Base-by-base conservation (phyloP, 768 basidiomycete species). In the Pleurotus salmoneostramineus region DNA sequence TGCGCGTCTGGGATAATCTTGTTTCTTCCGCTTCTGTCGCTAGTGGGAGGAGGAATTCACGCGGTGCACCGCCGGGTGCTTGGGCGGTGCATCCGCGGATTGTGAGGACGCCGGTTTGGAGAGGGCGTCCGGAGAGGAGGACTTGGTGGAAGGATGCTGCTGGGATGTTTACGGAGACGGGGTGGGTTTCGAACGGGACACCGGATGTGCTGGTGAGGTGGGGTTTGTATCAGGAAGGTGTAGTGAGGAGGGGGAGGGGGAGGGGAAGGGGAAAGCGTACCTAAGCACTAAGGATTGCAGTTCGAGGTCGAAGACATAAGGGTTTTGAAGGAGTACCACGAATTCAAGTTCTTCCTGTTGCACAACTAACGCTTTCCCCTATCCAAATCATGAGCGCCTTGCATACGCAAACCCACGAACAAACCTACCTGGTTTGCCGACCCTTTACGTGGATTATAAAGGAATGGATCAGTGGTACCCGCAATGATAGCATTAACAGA, bases 221-320 rank as follows among this genome's bases (percentile, higher is more conserved):
- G 31, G 50, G 56, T 54, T 10, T 10, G n/a, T 8, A 14, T 40
- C 8, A 40, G 37, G n/a, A 40, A 40, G 21, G n/a, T 40, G n/a
- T n/a, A 10, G 37, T n/a, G n/a, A n/a, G n/a, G n/a, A n/a, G n/a
- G n/a, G n/a, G n/a, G n/a, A n/a, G n/a, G n/a, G n/a, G n/a, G n/a
- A n/a, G n/a, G n/a, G n/a, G n/a, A n/a, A n/a, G n/a, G n/a, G n/a
- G n/a, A n/a, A n/a, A n/a, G n/a, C n/a, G n/a, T n/a, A 94, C 95
- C 94, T 93, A 12, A 98, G 73, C 4, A 84, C 83, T 37, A 98
- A 68, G 63, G 84, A 86, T 58, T 92, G 86, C 14, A 98, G 71
- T 61, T 98, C 94, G 10, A 99, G 77, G 60, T 95, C 93, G 69
- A 98, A 96, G 3, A 92, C 83, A 69, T 88, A 96, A 1, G 94